These are phyloP conservation scores for Colletotrichum costaricense DNA, from an alignment of 2,329 filamentous ascomycete genomes.

Conservation along the genomic window DNA sequence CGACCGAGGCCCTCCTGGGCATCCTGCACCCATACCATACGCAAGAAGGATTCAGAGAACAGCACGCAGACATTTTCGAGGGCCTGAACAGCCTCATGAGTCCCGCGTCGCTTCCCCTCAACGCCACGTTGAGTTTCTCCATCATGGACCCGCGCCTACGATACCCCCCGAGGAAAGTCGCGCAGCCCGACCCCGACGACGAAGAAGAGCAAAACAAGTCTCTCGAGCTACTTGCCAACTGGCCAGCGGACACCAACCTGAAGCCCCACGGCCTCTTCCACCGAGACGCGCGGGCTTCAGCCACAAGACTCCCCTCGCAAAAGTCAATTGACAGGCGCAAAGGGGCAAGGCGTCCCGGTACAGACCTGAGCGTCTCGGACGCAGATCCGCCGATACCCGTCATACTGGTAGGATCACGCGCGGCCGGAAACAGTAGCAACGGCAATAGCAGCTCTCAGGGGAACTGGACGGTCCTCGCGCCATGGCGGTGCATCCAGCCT, in stretches of 20 bases:
- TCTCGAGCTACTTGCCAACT: conserved; percentile 71
- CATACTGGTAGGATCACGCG: conserved; percentile 72
- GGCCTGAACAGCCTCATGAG: conserved; percentile 72
- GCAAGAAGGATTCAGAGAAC: conserved; percentile 45
- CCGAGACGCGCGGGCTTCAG: conserved; percentile 71
- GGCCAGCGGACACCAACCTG: conserved; percentile 71
- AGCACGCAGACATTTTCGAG: conserved; percentile 61
- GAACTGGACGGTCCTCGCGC: conserved; percentile 85
- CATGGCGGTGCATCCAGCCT: conserved; percentile 88
- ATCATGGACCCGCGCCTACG: conserved; percentile 83
- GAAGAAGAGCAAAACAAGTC: conserved; percentile 54
- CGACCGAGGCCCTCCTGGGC: conserved; percentile 80
- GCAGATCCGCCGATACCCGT: conserved; percentile 83
- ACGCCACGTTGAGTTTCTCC: conserved; percentile 78
- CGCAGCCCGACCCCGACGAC: conserved; percentile 50
- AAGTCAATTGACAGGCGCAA: conserved; percentile 85
- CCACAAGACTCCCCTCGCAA: conserved; percentile 77
- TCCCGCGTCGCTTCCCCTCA: conserved; percentile 74
- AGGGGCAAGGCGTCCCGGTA: conserved; percentile 70
- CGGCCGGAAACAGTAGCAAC: conserved; percentile 40
- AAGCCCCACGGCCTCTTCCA: conserved; percentile 72
- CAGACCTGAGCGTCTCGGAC: conserved; percentile 64
- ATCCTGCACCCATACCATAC: conserved; percentile 68
- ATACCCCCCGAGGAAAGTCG: conserved; percentile 74
- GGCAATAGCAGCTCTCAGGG: conserved; percentile 65